Conservation (phyloP, 2,329 filamentous ascomycete species). For the Diaporthe australafricana region DNA sequence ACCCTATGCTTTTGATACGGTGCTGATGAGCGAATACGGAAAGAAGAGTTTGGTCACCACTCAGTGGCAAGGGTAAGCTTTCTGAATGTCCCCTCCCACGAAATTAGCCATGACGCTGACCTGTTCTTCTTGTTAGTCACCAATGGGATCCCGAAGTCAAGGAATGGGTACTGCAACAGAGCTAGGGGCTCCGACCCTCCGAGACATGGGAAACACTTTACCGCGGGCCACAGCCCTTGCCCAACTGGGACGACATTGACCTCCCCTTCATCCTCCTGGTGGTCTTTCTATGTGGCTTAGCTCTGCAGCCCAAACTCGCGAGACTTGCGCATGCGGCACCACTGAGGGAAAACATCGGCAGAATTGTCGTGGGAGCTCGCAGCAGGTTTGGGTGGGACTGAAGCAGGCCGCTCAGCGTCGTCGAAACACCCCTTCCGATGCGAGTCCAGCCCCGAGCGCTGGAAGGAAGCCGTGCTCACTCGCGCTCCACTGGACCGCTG, state of each 20-base stretch:
- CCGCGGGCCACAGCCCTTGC: neutral
- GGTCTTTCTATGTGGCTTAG: neutral
- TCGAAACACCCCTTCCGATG: neutral
- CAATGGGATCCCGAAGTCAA: slow-evolving; percentile 68
- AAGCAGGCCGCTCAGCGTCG: neutral
- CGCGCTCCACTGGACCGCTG: neutral
- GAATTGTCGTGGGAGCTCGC: neutral
- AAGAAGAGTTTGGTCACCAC: slow-evolving; percentile 70
- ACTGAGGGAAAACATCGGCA: neutral
- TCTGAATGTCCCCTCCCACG: slow-evolving; percentile 21
- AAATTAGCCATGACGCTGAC: slow-evolving; percentile 37
- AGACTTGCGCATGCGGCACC: neutral
- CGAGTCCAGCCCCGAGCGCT: neutral
- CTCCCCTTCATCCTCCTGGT: neutral
- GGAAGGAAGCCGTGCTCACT: neutral
- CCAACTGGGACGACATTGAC: neutral
- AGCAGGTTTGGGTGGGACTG: neutral
- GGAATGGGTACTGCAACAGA: slow-evolving; percentile 65
- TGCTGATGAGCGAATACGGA: slow-evolving; percentile 75
- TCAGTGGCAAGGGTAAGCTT: slow-evolving; percentile 71
- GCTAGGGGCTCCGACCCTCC: neutral
- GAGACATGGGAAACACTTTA: neutral
- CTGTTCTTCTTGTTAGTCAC: slow-evolving; percentile 59
- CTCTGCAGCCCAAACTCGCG: neutral
- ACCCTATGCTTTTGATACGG: slow-evolving; percentile 75